Conservation (phyloP, 805 yeast species). For the Ogataea pini region DNA sequence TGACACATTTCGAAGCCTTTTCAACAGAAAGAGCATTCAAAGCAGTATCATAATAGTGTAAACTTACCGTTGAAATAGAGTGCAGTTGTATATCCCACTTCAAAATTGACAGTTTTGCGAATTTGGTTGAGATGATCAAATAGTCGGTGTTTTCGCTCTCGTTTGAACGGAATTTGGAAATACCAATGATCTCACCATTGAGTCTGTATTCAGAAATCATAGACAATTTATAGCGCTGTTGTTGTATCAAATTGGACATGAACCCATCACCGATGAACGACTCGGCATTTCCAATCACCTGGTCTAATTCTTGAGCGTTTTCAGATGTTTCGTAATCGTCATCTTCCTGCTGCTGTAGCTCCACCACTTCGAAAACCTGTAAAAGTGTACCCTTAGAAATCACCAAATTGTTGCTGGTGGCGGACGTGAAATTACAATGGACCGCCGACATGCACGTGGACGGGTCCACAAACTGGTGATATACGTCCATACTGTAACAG, state of each 20-base stretch:
- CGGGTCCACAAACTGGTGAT: slow-evolving; percentile 75
- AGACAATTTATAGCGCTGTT: slow-evolving; percentile 34
- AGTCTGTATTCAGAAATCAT: slow-evolving; percentile 66
- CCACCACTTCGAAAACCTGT: slow-evolving; percentile 54
- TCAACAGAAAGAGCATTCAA: slow-evolving; percentile 52
- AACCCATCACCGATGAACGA: slow-evolving; percentile 26
- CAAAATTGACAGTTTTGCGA: slow-evolving; percentile 76
- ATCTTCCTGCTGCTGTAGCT: slow-evolving; percentile 22
- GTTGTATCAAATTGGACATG: slow-evolving; percentile 19
- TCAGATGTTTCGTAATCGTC: slow-evolving; percentile 20
- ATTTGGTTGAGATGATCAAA: slow-evolving; percentile 63
- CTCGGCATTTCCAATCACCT: slow-evolving; percentile 19
- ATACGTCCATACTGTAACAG: slow-evolving; percentile 63
- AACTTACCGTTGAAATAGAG: slow-evolving; percentile 66
- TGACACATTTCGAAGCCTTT: slow-evolving; percentile 34
- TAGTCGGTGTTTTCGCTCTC: slow-evolving; percentile 54
- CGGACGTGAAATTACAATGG: slow-evolving; percentile 43
- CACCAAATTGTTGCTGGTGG: slow-evolving; percentile 53
- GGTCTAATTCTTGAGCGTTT: slow-evolving; percentile 9
- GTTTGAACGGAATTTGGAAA: slow-evolving; percentile 50
- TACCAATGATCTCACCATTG: slow-evolving; percentile 66
- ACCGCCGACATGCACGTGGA: slow-evolving; percentile 66
- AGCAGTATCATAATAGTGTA: slow-evolving; percentile 83
- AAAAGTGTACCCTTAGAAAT: slow-evolving; percentile 71
- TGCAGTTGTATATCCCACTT: slow-evolving; percentile 63